phyloP scores from a whole-genome alignment of 495 filamentous ascomycete genomes.

The Xylona heveae region DNA sequence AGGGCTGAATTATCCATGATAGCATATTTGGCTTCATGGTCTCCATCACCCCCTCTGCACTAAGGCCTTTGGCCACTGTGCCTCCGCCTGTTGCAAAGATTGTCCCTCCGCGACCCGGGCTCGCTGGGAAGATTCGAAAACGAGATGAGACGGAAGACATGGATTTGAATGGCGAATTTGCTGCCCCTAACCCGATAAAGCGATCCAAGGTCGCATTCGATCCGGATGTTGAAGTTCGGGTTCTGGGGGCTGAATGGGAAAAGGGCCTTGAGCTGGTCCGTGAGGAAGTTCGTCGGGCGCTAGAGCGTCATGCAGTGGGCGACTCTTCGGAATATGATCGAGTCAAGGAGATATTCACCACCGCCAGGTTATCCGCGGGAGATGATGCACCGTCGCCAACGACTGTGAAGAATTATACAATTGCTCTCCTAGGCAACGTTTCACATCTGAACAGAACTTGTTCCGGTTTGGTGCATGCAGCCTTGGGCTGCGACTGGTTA shows the following conservation, averaged over 20 bases:
- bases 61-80: constrained; percentile 13
- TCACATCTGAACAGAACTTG: constrained; percentile 51
- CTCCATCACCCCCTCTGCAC: constrained; percentile 19
- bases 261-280: constrained; percentile 38
- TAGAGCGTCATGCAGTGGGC: constrained; percentile 42
- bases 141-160: constrained; percentile 18
- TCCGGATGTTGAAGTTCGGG: constrained; percentile 39
- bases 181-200: constrained; percentile 26
- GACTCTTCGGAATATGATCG: constrained; percentile 53
- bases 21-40: too few species aligned
- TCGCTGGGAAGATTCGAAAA: constrained; percentile 8
- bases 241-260: constrained; percentile 23
- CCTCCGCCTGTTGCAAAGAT: constrained; percentile 17
- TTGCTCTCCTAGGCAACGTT: constrained; percentile 54
- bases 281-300: constrained; percentile 49
- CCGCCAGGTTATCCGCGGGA: constrained; percentile 20
- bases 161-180: constrained; percentile 12
- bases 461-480: constrained; percentile 46
- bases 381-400: constrained; percentile 26
- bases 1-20: too few species aligned
- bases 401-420: constrained; percentile 48
- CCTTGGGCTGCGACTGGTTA: constrained; percentile 64
- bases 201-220: constrained; percentile 57
- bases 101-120: constrained; percentile 7
- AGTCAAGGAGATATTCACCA: constrained; percentile 45